Conservation (phyloP, 495 filamentous ascomycete genomes). For the Pyrenula aspistea region DNA sequence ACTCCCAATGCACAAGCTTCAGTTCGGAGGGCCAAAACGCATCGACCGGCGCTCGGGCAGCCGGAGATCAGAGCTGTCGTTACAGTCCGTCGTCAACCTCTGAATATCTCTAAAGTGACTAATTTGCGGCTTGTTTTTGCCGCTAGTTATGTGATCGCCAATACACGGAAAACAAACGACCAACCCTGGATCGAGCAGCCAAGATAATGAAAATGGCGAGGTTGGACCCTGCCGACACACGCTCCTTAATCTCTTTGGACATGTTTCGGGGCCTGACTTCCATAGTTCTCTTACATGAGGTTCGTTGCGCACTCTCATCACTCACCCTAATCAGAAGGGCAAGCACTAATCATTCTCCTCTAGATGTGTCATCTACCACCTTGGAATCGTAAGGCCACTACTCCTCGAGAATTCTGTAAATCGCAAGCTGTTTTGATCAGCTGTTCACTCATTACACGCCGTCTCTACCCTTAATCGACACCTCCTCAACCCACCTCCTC, state of each 20-base stretch:
- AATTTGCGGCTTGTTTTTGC: neutral
- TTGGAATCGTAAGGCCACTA: neutral
- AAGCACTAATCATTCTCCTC: neutral
- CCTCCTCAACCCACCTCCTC: too few species aligned
- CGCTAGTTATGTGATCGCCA: neutral
- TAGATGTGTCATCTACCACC: neutral
- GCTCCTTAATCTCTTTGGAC: neutral
- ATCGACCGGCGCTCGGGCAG: neutral
- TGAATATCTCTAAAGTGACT: neutral
- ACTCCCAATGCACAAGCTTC: neutral
- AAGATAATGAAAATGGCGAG: too few species aligned
- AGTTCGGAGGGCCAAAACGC: neutral
- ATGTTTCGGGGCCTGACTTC: neutral
- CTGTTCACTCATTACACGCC: too few species aligned
- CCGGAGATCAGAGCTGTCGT: neutral
- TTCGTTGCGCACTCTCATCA: neutral
- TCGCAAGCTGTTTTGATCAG: too few species aligned
- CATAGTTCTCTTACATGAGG: neutral
- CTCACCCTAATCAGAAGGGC: neutral
- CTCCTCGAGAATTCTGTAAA: too few species aligned
- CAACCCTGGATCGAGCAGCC: too few species aligned
- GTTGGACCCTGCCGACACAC: neutral
- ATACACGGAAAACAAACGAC: neutral
- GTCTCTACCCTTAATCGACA: too few species aligned
- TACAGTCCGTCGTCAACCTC: neutral